Percentiles rank a stretch among this genome's conserved stretches.
These are phyloP conservation scores for Amaranthus tricolor DNA, from an alignment of 179 eudicot species.

Conservation along the genomic window DNA sequence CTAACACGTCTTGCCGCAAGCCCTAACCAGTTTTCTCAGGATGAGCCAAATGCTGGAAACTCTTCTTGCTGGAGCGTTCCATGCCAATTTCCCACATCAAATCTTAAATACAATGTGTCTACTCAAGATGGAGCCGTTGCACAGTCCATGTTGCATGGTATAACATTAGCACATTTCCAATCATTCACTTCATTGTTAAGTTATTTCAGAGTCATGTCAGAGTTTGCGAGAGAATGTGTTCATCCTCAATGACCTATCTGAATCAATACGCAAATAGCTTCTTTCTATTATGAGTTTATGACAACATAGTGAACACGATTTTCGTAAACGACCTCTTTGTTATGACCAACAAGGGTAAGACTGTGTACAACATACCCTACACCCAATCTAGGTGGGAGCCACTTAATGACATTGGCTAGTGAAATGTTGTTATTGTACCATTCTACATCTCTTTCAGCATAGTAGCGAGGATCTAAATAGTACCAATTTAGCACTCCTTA, in stretches of 20 bases:
- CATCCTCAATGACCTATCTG: background rate
- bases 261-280: background rate
- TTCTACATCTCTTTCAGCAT: background rate
- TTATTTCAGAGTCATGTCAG: background rate
- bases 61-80: constrained; percentile 38
- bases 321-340: too few species aligned
- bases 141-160: constrained; percentile 39
- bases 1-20: constrained; percentile 80
- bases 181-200: constrained; percentile 6
- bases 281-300: background rate
- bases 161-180: background rate
- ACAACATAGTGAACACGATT: too few species aligned
- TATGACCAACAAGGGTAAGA: too few species aligned
- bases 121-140: constrained; percentile 25
- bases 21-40: constrained; percentile 50
- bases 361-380: too few species aligned
- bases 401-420: too few species aligned
- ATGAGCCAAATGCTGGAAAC: constrained; percentile 42
- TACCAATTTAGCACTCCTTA: background rate
- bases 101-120: constrained; percentile 31
- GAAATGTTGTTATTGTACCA: background rate
- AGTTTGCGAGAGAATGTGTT: background rate
- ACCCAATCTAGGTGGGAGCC: too few species aligned
- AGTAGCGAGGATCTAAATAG: background rate
- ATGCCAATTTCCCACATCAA: constrained; percentile 39